A percentile compares a stretch with the other conserved stretches of the same genome.
These are phyloP conservation scores for Schizochytrium sp. DNA, from an alignment of 108 stramenopile genomes.

Conservation along the genomic window DNA sequence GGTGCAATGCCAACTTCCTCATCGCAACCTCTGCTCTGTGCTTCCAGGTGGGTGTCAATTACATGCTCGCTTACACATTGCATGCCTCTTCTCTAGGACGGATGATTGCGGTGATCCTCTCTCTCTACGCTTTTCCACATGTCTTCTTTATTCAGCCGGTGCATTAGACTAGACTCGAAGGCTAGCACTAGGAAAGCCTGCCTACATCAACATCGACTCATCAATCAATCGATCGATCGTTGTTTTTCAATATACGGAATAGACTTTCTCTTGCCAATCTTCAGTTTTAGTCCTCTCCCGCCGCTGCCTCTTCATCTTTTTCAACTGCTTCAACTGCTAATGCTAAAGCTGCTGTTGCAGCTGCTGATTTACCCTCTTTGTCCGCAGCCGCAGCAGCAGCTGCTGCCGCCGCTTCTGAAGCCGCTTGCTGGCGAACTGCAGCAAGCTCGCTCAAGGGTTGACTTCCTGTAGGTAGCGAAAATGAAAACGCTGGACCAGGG, in stretches of 20 bases:
- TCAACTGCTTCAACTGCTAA: too few relatives aligned
- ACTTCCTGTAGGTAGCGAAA: background rate
- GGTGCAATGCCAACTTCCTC: background rate
- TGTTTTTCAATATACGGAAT: too few relatives aligned
- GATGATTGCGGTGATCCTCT: background rate
- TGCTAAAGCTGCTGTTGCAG: background rate
- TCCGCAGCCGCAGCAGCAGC: background rate
- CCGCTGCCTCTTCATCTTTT: too few relatives aligned
- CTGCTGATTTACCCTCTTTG: background rate
- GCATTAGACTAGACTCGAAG: too few relatives aligned
- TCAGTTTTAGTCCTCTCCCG: too few relatives aligned
- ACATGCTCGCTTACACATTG: constrained; percentile 7
- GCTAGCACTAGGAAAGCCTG: too few relatives aligned
- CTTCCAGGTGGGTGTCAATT: background rate
- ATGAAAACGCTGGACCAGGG: background rate
- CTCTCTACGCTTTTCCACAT: constrained; percentile 32
- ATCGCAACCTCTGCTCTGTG: background rate
- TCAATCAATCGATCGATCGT: too few relatives aligned
- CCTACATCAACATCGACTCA: too few relatives aligned
- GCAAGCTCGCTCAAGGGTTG: constrained; percentile 9
- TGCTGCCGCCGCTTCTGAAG: background rate
- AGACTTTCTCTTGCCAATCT: too few relatives aligned
- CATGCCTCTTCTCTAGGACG: background rate
- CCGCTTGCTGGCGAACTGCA: background rate
- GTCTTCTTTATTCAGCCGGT: background rate